These are phyloP conservation scores for Paracoccidioides brasiliensis DNA, from an alignment of 2,329 filamentous ascomycete species.

Conservation along the genomic window DNA sequence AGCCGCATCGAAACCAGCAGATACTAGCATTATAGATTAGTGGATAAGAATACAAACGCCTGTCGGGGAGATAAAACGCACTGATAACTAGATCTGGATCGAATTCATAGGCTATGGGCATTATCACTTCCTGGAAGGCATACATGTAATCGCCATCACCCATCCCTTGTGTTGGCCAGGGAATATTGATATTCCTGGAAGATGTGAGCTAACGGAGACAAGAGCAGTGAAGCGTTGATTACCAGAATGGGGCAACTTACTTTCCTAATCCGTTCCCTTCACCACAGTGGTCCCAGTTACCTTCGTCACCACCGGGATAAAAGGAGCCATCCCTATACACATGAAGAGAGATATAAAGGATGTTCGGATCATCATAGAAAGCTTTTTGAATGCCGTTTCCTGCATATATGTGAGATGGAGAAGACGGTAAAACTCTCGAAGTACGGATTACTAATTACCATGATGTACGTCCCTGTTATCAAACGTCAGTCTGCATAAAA, in stretches of 20 bases:
- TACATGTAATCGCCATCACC: conserved; percentile 94
- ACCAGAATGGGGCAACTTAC: conserved; percentile 18
- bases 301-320: conserved; percentile 57
- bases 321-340: conserved; percentile 74
- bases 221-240: background rate
- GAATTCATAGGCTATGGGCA: conserved; percentile 92
- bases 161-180: conserved; percentile 62
- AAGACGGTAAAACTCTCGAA: background rate
- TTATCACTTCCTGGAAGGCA: conserved; percentile 88
- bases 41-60: conserved; percentile 8
- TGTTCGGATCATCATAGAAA: conserved; percentile 87
- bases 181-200: conserved; percentile 51
- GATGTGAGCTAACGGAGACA: conserved; percentile 7
- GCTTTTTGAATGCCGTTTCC: conserved; percentile 94
- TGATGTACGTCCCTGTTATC: conserved; percentile 51
- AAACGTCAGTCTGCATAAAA: conserved; percentile 11
- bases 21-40: conserved; percentile 39
- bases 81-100: conserved; percentile 80
- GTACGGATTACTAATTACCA: conserved; percentile 25
- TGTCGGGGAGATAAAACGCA: conserved; percentile 17
- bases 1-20: conserved; percentile 90
- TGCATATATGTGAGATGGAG: conserved; percentile 12
- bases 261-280: conserved; percentile 44
- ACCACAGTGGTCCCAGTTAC: conserved; percentile 48
- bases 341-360: conserved; percentile 90